Evolutionary conservation across 257 asterid genomes (phyloP).

Genomic region (Lantana camara): DNA sequence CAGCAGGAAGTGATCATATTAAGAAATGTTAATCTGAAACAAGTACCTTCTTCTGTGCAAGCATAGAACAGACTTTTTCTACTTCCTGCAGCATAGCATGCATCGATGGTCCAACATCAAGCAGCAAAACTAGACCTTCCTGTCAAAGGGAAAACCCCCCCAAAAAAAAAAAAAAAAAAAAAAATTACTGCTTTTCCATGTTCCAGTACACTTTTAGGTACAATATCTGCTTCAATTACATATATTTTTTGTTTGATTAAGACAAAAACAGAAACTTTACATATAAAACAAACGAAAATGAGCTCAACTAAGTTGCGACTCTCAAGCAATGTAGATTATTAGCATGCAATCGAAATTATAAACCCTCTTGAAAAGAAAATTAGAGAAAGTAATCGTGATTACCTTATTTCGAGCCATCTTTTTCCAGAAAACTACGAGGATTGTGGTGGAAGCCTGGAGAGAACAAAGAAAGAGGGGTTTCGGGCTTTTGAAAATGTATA

Average conservation of each 20-base stretch:
- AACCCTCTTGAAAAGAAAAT: background rate
- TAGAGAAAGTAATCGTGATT: slow-evolving; percentile 15
- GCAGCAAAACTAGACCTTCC: slow-evolving; percentile 81
- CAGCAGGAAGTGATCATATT: background rate
- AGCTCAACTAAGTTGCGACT: background rate
- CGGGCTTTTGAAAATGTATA: slow-evolving; percentile 1
- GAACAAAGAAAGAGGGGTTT: background rate
- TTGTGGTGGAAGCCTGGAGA: slow-evolving; percentile 6
- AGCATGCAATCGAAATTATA: background rate
- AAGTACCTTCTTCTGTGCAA: slow-evolving; percentile 81
- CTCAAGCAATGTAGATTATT: background rate
- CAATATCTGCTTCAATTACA: background rate
- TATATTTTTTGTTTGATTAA: no score
- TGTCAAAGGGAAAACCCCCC: no score
- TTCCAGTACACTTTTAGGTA: background rate
- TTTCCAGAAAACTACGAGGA: background rate
- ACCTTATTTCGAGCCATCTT: slow-evolving; percentile 86
- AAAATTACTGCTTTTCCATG: background rate
- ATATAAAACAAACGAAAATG: background rate
- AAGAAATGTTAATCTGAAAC: slow-evolving; percentile 6
- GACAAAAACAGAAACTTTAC: no score
- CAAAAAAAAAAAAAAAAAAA: no score
- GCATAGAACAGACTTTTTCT: slow-evolving; percentile 80
- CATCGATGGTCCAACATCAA: slow-evolving; percentile 96
- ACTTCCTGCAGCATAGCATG: slow-evolving; percentile 76